Base-by-base conservation (phyloP, 225 moss, liverwort and hornwort species). In the Anthoceros angustus region DNA sequence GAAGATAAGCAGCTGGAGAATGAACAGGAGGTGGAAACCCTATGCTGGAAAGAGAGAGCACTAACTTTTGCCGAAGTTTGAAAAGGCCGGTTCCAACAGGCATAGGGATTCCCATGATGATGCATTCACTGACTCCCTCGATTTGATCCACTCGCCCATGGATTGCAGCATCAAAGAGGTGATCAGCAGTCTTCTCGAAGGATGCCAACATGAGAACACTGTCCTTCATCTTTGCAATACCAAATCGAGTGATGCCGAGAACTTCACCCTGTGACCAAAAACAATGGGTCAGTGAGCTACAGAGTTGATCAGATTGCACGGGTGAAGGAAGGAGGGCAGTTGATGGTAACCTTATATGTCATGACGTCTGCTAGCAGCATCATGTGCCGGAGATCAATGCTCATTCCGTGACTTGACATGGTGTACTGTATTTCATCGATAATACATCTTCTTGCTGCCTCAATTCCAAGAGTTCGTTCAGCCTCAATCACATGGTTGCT, bases 71-170 rank as follows among this genome's bases (percentile, higher is more conserved):
- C 46, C 95, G 85, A 61, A 98, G 78, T 80, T 92, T 98, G 39
- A 98, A 98, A 67, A 98, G 82, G 12, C 95, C 95, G 73, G 95
- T 98, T 11, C 95, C 95, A n/a, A 98, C 86, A 50, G 95, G 88
- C 95, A 98, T 92, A 7, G 95, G 95, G 62, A 98, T 98, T 61
- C 95, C 95, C 95, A 98, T 98, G 43, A 98, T 98, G 62, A 98
- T 98, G 71, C 95, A 98, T 70, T 98, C 95, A 79, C 95, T 98
- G 16, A 98, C 95, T 62, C 95, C 95, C 77, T 98, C 95, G 71
- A 98, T 98, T 72, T 92, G 81, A 80, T 98, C 95, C 48, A 80
- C 77, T 69, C 95, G 83, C 64, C 95, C 95, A 66, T 92, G 92
- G 64, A 98, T 92, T 26, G 95, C 92, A 67, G 92, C 95, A 63